A percentile compares a stretch with the other conserved stretches of the same genome.
These are phyloP conservation scores for Penicillium paradoxum DNA, from an alignment of 495 filamentous ascomycete genomes.

Conservation along the genomic window DNA sequence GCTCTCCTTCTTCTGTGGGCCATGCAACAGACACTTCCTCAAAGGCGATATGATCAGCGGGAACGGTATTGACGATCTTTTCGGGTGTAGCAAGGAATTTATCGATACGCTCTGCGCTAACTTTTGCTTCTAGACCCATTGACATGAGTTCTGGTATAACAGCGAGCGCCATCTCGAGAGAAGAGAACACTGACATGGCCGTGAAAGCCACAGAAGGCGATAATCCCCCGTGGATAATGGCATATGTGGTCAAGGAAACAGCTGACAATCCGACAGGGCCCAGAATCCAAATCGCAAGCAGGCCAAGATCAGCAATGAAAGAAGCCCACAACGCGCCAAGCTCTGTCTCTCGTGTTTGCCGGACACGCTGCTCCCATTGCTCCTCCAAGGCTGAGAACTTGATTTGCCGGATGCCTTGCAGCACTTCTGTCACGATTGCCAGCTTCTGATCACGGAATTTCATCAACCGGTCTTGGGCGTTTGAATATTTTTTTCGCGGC, in stretches of 20 bases:
- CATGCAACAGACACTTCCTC: constrained; percentile 68
- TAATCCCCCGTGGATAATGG: constrained; percentile 54
- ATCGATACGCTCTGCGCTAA: constrained; percentile 70
- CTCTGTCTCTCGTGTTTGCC: constrained; percentile 60
- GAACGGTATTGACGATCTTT: constrained; percentile 51
- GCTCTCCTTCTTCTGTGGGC: constrained; percentile 52
- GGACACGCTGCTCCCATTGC: constrained; percentile 74
- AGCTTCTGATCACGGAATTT: constrained; percentile 74
- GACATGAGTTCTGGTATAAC: constrained; percentile 71
- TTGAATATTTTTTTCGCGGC: constrained; percentile 61
- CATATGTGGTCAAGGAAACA: constrained; percentile 64
- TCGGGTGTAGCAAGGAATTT: constrained; percentile 66
- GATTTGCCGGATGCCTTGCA: constrained; percentile 81
- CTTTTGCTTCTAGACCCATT: constrained; percentile 61
- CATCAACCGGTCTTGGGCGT: constrained; percentile 69
- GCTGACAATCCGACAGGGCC: constrained; percentile 70
- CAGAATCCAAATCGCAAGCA: constrained; percentile 65
- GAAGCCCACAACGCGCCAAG: constrained; percentile 60
- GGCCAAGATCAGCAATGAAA: constrained; percentile 52
- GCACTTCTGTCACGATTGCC: constrained; percentile 70
- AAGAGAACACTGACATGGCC: constrained; percentile 66
- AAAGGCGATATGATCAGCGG: constrained; percentile 56
- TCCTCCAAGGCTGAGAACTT: constrained; percentile 82
- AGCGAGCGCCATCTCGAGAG: constrained; percentile 64
- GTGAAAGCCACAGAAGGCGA: constrained; percentile 78